Evolutionary conservation across 225 moss, liverwort and hornwort genomes (phyloP), one percentile per base, ranked within the genome.

Genomic region (Climacium dendroides): DNA sequence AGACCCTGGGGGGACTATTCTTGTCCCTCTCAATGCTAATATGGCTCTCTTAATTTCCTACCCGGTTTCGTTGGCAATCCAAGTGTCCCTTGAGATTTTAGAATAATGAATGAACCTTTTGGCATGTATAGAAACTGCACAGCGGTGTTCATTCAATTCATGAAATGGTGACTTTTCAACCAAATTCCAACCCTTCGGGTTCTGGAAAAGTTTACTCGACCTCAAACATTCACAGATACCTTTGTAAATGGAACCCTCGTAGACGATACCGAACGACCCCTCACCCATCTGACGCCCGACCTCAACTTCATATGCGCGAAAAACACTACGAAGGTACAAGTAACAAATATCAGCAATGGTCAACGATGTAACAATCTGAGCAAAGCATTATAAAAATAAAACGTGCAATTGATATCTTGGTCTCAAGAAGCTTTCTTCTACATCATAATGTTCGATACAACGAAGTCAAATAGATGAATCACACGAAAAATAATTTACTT

Each of bases 191-290:
- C 55, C 53, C 55, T 78, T 55, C 37, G 78, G 57, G 55, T 10
- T n/a, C 73, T 87, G 47, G 8, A 60, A 48, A 43, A 78, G 60
- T 47, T 67, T 74, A 86, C 52, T 86, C 24, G 61, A 83, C 63
- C 80, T 85, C 57, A 78, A 81, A 81, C 59, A 45, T 22, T 72
- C 71, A 72, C 55, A 67, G 52, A 52, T 91, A 97, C 97, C 97
- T 94, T 91, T 95, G 87, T 95, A 91, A 73, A 97, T 89, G 87
- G 84, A 93, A 74, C 98, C 98, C 89, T 98, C 98, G 71, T 95
- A 94, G 72, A 97, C 98, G 87, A 98, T 88, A 83, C 98, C 98
- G 86, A 96, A 98, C 59, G 98, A 97, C 20, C 97, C 98, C 88
- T 97, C 94, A 75, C 98, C 98, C 86, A 98, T 93, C 89, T 95